Percentiles rank a stretch among this genome's conserved stretches.
phyloP scores from a whole-genome alignment of 768 basidiomycete species.

The Pulveroboletus sp. region DNA sequence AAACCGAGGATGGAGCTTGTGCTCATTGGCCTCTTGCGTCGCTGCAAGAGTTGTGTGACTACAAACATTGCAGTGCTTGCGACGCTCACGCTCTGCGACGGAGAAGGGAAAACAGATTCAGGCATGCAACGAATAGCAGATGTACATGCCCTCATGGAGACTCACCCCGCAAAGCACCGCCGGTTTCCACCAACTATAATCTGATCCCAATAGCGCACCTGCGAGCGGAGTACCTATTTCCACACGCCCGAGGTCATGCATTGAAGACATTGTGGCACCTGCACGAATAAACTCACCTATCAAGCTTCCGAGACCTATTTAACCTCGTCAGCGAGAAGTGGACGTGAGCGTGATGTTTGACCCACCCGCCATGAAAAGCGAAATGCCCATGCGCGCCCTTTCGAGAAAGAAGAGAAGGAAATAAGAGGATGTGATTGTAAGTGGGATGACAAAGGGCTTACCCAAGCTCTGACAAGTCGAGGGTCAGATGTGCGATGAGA shows the following conservation, averaged over 20 bases:
- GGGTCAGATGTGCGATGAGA: slow-evolving; percentile 39
- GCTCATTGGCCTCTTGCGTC: neutral
- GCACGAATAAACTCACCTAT: slow-evolving; percentile 10
- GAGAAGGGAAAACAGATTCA: no score
- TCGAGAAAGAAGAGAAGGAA: neutral
- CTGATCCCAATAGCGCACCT: slow-evolving; percentile 48
- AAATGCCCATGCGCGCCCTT: slow-evolving; percentile 42
- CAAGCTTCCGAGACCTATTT: slow-evolving; percentile 23
- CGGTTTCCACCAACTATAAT: slow-evolving; percentile 53
- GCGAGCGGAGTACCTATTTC: slow-evolving; percentile 50
- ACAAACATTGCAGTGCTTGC: slow-evolving; percentile 13
- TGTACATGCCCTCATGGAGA: no score
- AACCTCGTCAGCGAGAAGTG: neutral
- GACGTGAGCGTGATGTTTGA: neutral
- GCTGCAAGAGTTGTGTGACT: slow-evolving; percentile 4
- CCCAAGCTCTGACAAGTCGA: slow-evolving; percentile 47
- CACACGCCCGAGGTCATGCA: slow-evolving; percentile 19
- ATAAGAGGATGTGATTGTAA: slow-evolving; percentile 7
- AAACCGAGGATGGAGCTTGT: neutral
- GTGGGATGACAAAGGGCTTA: slow-evolving; percentile 16
- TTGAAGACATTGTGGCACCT: neutral
- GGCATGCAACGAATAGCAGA: no score
- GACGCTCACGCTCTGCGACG: neutral
- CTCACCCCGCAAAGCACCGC: slow-evolving; percentile 45
- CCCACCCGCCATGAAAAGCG: slow-evolving; percentile 44